These are phyloP conservation scores for Coemansia sp. DNA, from an alignment of 192 early-diverging fungal species.

Conservation along the genomic window DNA sequence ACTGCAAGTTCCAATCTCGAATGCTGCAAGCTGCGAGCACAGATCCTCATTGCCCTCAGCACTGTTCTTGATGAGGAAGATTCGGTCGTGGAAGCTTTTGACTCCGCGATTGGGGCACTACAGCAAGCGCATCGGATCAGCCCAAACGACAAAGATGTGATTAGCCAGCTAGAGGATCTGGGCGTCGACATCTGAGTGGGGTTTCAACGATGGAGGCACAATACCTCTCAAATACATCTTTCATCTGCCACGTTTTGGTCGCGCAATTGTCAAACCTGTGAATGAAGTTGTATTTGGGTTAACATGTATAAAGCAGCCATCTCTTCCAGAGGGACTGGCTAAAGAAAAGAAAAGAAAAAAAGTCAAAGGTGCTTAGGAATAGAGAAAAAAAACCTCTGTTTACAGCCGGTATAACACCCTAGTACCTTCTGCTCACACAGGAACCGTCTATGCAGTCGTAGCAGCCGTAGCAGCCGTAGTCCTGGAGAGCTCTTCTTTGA, in stretches of 20 bases:
- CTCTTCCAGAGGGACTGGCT: neutral
- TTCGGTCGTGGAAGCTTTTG: constrained; percentile 52
- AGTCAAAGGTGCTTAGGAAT: neutral
- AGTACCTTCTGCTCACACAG: neutral
- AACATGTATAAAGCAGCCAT: neutral
- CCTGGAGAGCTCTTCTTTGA: constrained; percentile 45
- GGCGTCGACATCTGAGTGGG: constrained; percentile 15
- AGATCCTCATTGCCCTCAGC: constrained; percentile 43
- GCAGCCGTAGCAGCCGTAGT: neutral
- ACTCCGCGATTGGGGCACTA: constrained; percentile 53
- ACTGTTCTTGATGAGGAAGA: constrained; percentile 57
- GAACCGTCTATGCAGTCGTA: neutral
- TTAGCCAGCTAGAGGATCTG: constrained; percentile 52
- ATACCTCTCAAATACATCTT: too few relatives aligned
- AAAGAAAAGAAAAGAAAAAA: neutral
- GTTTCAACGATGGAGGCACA: too few relatives aligned
- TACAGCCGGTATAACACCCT: neutral
- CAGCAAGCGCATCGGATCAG: constrained; percentile 43
- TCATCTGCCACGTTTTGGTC: too few relatives aligned
- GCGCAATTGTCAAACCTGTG: too few relatives aligned
- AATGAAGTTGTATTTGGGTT: too few relatives aligned
- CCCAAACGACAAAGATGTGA: constrained; percentile 47
- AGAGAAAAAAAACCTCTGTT: neutral
- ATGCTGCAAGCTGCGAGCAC: constrained; percentile 38
- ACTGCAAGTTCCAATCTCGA: constrained; percentile 6